Evolutionary conservation across 2,329 filamentous ascomycete species (phyloP).

Genomic region (Dothidotthia symphoricarpi): DNA sequence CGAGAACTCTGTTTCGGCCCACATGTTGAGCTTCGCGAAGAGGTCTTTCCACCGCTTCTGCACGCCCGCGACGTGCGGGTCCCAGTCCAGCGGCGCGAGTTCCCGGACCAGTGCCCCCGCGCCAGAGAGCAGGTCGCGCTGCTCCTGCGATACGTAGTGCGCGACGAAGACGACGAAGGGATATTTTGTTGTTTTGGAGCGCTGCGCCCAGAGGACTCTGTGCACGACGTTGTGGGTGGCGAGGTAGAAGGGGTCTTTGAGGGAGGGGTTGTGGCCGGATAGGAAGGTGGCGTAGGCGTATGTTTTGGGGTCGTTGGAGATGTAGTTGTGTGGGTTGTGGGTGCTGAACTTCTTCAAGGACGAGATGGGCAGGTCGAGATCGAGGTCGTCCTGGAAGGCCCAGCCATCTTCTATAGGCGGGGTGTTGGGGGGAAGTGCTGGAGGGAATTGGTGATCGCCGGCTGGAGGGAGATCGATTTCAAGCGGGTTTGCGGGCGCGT

Average conservation of each 20-base stretch:
- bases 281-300: slow-evolving; percentile 38
- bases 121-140: slow-evolving; percentile 30
- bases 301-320: slow-evolving; percentile 11
- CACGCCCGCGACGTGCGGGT: slow-evolving; percentile 21
- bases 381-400: slow-evolving; percentile 30
- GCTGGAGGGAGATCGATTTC: neutral
- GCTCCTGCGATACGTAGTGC: slow-evolving; percentile 31
- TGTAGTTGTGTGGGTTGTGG: slow-evolving; percentile 28
- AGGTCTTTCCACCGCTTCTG: slow-evolving; percentile 35
- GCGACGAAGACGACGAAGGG: slow-evolving; percentile 38
- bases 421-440: neutral
- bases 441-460: neutral
- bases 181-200: slow-evolving; percentile 24
- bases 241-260: slow-evolving; percentile 38
- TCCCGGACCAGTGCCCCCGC: slow-evolving; percentile 37
- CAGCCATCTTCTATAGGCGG: slow-evolving; percentile 18
- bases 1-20: slow-evolving; percentile 33
- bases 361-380: slow-evolving; percentile 20
- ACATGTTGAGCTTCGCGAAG: slow-evolving; percentile 41
- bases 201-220: slow-evolving; percentile 33
- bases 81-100: slow-evolving; percentile 29
- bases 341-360: slow-evolving; percentile 14
- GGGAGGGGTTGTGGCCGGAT: slow-evolving; percentile 29
- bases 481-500: no score
- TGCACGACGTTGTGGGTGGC: slow-evolving; percentile 36